Conservation (phyloP, 306 rosid species). For the Trifolium fragiferum region DNA sequence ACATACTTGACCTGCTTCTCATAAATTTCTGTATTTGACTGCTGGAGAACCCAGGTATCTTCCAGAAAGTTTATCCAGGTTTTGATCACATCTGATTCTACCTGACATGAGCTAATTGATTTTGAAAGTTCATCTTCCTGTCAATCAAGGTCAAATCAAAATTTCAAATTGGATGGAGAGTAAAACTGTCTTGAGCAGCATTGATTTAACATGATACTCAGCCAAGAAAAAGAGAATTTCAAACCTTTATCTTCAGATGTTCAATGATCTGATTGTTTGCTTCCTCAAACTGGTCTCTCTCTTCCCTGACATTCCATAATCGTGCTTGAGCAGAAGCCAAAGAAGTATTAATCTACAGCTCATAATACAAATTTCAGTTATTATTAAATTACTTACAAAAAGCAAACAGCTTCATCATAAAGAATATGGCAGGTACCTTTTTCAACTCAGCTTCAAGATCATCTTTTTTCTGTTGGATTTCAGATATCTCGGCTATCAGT, state of each 20-base stretch:
- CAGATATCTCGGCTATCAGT: slow-evolving; percentile 73
- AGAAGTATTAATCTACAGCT: slow-evolving; percentile 75
- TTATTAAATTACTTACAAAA: slow-evolving; percentile 1
- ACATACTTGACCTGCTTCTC: slow-evolving; percentile 89
- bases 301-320: slow-evolving; percentile 82
- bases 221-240: slow-evolving; percentile 24
- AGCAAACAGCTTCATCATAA: not conserved
- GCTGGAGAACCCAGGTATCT: slow-evolving; percentile 89
- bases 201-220: slow-evolving; percentile 21
- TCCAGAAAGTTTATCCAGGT: slow-evolving; percentile 96
- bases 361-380: slow-evolving; percentile 37
- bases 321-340: slow-evolving; percentile 91
- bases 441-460: slow-evolving; percentile 86
- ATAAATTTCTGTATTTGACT: slow-evolving; percentile 64
- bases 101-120: slow-evolving; percentile 71
- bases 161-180: slow-evolving; percentile 36
- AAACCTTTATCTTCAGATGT: slow-evolving; percentile 82
- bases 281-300: slow-evolving; percentile 97
- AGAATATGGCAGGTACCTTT: slow-evolving; percentile 59
- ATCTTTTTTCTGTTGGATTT: slow-evolving; percentile 80
- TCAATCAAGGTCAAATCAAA: slow-evolving; percentile 38
- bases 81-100: slow-evolving; percentile 78
- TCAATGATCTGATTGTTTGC: slow-evolving; percentile 89
- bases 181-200: slow-evolving; percentile 18
- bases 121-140: slow-evolving; percentile 91